These are phyloP conservation scores for Aureobasidium sp. DNA, from an alignment of 2,329 filamentous ascomycete species.

Conservation along the genomic window DNA sequence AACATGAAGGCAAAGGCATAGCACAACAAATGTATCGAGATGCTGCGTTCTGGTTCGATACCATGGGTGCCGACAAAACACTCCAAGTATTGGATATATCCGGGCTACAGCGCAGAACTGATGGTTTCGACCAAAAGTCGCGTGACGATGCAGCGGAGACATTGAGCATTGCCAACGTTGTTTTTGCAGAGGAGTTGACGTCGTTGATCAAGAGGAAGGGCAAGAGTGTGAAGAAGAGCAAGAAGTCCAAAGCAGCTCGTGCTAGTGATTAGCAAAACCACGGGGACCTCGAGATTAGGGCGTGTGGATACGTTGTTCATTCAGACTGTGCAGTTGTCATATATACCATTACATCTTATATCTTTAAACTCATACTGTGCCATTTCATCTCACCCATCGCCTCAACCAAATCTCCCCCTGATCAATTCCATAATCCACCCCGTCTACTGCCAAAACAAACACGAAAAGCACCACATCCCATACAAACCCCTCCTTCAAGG, in stretches of 20 bases:
- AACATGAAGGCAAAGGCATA: neutral
- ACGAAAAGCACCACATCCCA: too few relatives aligned
- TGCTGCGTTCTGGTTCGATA: neutral
- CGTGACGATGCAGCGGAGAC: neutral
- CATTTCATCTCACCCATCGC: neutral
- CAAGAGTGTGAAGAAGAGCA: neutral
- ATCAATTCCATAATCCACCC: too few relatives aligned
- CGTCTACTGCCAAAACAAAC: too few relatives aligned
- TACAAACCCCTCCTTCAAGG: too few relatives aligned
- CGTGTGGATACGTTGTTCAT: neutral
- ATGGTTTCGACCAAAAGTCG: too few relatives aligned
- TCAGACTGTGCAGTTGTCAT: neutral
- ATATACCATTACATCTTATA: neutral
- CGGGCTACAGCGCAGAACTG: neutral
- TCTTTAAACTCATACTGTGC: neutral
- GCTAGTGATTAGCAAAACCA: neutral
- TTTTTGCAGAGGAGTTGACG: neutral
- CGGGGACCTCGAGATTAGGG: neutral
- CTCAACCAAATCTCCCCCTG: neutral
- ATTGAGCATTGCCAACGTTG: neutral
- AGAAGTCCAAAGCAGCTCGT: neutral
- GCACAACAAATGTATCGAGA: constrained; percentile 5
- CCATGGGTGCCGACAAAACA: neutral
- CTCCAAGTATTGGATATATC: neutral
- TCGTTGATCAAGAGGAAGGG: neutral